These are phyloP conservation scores for Cicer yamashitae DNA, from an alignment of 306 rosid genomes.

Conservation along the genomic window DNA sequence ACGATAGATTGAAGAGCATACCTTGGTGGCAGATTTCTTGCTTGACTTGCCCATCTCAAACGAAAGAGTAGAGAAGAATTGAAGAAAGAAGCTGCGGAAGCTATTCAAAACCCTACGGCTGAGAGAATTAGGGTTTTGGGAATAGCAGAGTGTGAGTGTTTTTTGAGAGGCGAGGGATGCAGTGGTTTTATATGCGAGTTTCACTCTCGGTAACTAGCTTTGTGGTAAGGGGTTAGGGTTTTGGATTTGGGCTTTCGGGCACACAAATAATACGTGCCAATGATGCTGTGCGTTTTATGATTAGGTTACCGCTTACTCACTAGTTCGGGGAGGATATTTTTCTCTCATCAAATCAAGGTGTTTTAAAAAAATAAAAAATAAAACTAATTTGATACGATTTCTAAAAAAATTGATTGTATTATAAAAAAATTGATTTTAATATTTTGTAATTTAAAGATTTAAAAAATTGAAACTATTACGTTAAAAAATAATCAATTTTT, in stretches of 20 bases:
- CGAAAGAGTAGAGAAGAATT: neutral
- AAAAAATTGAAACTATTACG: too few relatives aligned
- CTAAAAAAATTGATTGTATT: too few relatives aligned
- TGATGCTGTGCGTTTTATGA: neutral
- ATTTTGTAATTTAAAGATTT: too few relatives aligned
- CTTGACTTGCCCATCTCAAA: conserved; percentile 70
- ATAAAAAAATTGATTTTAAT: too few relatives aligned
- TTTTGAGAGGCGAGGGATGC: neutral
- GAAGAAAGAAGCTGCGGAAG: neutral
- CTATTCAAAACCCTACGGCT: conserved; percentile 59
- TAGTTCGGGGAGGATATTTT: neutral
- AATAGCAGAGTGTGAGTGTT: conserved; percentile 1
- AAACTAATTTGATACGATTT: too few relatives aligned
- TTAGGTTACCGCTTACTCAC: neutral
- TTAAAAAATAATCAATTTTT: too few relatives aligned
- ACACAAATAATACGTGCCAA: neutral
- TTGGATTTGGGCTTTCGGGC: conserved; percentile 8
- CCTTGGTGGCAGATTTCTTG: conserved; percentile 81
- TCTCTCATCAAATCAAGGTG: neutral
- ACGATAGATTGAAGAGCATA: conserved; percentile 20
- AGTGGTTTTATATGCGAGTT: neutral
- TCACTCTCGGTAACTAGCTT: neutral
- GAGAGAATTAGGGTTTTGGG: conserved; percentile 53
- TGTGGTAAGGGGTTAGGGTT: neutral
- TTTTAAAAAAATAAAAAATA: too few relatives aligned